Evolutionary conservation across 2,329 filamentous ascomycete genomes (phyloP), one percentile per base, ranked within the genome.

Genomic region (Byssothecium circinans): DNA sequence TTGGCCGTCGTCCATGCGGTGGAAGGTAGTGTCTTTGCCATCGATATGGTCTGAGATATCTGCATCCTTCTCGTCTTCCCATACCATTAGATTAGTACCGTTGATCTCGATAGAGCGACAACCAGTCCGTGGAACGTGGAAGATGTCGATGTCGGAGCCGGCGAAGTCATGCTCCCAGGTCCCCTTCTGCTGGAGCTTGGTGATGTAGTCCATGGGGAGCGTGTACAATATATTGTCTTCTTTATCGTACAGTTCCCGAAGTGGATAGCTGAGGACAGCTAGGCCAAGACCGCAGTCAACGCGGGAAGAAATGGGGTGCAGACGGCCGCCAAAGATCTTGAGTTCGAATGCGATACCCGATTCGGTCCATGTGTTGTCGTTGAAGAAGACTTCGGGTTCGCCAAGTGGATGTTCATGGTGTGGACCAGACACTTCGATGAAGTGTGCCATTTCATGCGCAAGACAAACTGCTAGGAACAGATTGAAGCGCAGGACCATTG

Each of bases 401-500:
- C 65, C 68, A 1, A 71, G 52, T 0, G 62, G 64, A 23, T 67
- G 65, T 15, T 68, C 62, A 40, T 69, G 68, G 35, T 68, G 65
- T 7, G 67, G 67, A 4, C 67, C 67, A 10, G 69, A 69, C 1
- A 71, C 64, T 46, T 71, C 69, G 41, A 71, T 65, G 53, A 72
- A 72, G 49, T 73, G 70, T 25, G 70, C 69, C 45, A 73, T 60
- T 49, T 73, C 70, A 34, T 73, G 70, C 4, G 60, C 60, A 7
- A 73, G 50, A 34, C 67, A 71, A 7, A 69, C 63, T 10, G 70
- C 70, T 2, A 72, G 55, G 43, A 72, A 72, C 25, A 73, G 56
- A 34, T 72, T 71, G 58, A 71, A 73, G 11, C 70, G 68, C 18
- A 73, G 41, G 0, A 73, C 69, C 69, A 71, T 71, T 3, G 67